Base-by-base conservation (phyloP, 345 rosid species). In the Boechera divaricarpa region DNA sequence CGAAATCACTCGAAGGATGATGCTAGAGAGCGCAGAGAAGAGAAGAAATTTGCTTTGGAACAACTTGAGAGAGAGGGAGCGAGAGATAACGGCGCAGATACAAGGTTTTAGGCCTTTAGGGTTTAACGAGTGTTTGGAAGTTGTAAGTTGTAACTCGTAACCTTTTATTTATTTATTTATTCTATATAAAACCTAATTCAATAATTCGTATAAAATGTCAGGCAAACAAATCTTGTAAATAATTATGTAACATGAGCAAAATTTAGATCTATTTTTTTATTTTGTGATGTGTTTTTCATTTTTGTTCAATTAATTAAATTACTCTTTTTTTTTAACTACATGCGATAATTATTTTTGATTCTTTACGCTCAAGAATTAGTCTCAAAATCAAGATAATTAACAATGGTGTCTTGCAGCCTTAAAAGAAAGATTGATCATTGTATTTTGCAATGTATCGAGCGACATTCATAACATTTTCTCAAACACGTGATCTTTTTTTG, bases 1-100 rank as follows among this genome's bases (percentile, higher is more conserved):
- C 18, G 64, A 64, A 42, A 33, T 28, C 28, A 55, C 29, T 56
- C 44, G 36, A 32, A 73, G 18, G 54, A 16, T 63, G 69, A 11
- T 63, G 69, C 45, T 44, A 69, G 29, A 69, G 29, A 56, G 29
- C 41, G 38, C 42, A 10, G 31, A 62, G 45, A 33, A 21, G 4
- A 33, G 75, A 59, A 57, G 10, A 58, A 59, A 3, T 35, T 60
- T 33, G 11, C 5, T 45, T 21, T 2, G 32, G 15, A 58, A 36
- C 48, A 61, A 41, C 5, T 32, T 3, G 71, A 32, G 64, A 69
- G 64, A 69, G 35, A 8, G 49, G 44, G 44, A 41, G 44, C 10
- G 12, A 41, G 5, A 35, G 36, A 33, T 39, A 39, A 39, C 12
- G 42, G 42, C 42, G 13, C 44, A 11, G 44, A 10, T 5, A 41